Percentiles rank a stretch among this genome's conserved stretches.
Conservation (phyloP, 2,329 filamentous ascomycete species). For the Aspergillus sergii region DNA sequence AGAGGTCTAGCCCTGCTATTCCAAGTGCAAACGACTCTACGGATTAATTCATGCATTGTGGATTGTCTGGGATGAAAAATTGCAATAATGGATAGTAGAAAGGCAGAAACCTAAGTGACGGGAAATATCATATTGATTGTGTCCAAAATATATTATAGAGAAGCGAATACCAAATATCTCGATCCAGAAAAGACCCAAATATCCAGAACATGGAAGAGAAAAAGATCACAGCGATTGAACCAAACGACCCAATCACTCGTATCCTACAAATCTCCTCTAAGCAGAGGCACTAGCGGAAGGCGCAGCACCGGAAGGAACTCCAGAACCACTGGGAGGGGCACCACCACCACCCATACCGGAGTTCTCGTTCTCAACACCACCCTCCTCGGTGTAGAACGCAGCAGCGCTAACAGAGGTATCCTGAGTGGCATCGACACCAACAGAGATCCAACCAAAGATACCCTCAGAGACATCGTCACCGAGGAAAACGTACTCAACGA, state of each 20-base stretch:
- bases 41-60: too few relatives aligned
- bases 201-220: background rate
- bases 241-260: too few relatives aligned
- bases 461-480: conserved; percentile 57
- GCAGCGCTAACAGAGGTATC: conserved; percentile 31
- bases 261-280: background rate
- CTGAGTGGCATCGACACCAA: conserved; percentile 52
- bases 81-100: background rate
- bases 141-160: background rate
- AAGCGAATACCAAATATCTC: background rate
- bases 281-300: background rate
- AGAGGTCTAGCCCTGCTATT: too few relatives aligned
- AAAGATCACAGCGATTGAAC: background rate
- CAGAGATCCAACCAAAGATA: conserved; percentile 57
- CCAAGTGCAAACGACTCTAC: too few relatives aligned
- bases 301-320: background rate
- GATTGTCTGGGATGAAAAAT: too few relatives aligned
- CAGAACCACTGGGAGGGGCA: conserved; percentile 4
- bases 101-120: background rate
- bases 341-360: conserved; percentile 13
- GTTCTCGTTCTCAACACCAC: conserved; percentile 35
- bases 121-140: background rate
- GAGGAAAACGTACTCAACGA: conserved; percentile 60
- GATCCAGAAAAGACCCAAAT: background rate
- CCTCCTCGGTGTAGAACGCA: conserved; percentile 36